Base-by-base conservation (phyloP, 495 filamentous ascomycete species). In the Penicillium subrubescens region DNA sequence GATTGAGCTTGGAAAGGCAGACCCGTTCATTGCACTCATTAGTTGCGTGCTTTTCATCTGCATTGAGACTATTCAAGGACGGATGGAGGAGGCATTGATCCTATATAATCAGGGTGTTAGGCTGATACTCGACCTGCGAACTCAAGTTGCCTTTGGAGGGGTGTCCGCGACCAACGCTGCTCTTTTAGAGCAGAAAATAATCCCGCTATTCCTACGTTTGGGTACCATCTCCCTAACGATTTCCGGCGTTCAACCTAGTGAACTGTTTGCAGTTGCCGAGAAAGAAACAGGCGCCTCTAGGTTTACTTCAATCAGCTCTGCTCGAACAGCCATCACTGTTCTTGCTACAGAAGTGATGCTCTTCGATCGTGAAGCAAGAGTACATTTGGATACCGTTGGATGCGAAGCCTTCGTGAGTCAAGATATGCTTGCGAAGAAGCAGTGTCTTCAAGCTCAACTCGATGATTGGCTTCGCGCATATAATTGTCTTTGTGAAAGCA, bases 41-140 rank as follows among this genome's bases (percentile, higher is more conserved):
- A 84, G 79, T 14, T 86, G 83, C 54, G 67, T 84, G 10, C 72
- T 87, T 3, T 87, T 85, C 55, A 78, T 85, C 17, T 83, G 80
- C 60, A 80, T 87, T 48, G 84, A 86, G 67, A 74, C 81, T 25
- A 75, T 86, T 59, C 82, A 83, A 62, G 80, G 78, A 12, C 82
- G 81, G 25, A 44, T 71, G 46, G 63, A 70, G 37, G 68, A 73
- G 25, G 73, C 70, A 14, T 50, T 75, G 2, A 43, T 65, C 50
- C 63, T 77, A 1, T 73, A 71, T 53, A 19, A 52, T 12, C 68
- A 76, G 19, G 72, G 75, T 2, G 52, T 72, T 0, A 57, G 27
- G 5, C 33, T 77, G 17, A 70, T 77, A 19, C 34, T 63, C 34
- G 61, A 67, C 12, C 50, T 76, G n/a, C 68, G 70, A 17, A 21